Evolutionary conservation across 345 rosid genomes (phyloP).

Genomic region (Eucalyptus tenuipes): DNA sequence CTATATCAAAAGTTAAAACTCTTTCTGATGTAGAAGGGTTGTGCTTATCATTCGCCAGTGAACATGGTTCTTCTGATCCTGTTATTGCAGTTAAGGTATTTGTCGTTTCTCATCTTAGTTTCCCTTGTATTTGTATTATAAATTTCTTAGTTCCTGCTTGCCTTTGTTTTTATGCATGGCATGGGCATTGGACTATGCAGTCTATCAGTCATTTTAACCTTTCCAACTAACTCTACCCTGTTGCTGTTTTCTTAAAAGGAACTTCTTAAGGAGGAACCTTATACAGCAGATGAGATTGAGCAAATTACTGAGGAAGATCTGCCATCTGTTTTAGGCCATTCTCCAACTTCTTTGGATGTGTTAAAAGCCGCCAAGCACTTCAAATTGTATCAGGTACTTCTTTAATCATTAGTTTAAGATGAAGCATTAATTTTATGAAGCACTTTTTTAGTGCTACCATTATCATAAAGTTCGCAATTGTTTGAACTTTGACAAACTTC

Average conservation of each 20-base stretch:
- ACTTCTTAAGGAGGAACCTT: conserved; percentile 67
- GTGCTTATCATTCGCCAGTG: conserved; percentile 55
- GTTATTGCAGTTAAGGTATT: conserved; percentile 80
- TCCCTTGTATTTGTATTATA: not conserved
- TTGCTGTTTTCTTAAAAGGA: conserved; percentile 24
- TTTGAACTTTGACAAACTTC: not conserved
- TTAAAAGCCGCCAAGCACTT: conserved; percentile 66
- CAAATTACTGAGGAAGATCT: conserved; percentile 34
- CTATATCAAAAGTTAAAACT: conserved; percentile 61
- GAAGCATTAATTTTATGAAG: not conserved
- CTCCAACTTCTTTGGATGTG: conserved; percentile 70
- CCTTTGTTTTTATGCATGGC: not conserved
- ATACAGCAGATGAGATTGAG: conserved; percentile 71
- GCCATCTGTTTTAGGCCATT: conserved; percentile 45
- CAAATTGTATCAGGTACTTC: conserved; percentile 71
- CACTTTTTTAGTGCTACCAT: not conserved
- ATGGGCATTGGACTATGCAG: not conserved
- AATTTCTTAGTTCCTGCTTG: not conserved
- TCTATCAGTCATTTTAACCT: not conserved
- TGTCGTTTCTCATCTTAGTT: not conserved
- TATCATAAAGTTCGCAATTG: not conserved
- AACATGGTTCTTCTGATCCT: conserved; percentile 61
- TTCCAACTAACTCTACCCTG: not conserved
- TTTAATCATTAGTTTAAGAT: not conserved
- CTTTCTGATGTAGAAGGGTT: conserved; percentile 91